Conservation (phyloP, 2,329 filamentous ascomycete genomes). For the Colletotrichum musicola region DNA sequence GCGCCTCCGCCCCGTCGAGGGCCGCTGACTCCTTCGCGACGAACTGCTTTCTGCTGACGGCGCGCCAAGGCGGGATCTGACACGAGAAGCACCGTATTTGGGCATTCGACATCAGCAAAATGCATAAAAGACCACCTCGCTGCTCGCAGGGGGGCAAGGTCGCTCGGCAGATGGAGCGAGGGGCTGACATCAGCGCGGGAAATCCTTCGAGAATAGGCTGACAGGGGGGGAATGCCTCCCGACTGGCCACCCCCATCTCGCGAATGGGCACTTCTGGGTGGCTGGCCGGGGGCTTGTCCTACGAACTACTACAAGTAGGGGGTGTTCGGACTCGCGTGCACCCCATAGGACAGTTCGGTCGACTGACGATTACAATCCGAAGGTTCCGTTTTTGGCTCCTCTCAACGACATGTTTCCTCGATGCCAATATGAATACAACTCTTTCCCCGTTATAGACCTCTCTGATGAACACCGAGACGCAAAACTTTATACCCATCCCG, state of each 20-base stretch:
- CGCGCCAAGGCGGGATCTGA: constrained; percentile 12
- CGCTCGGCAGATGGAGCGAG: not conserved
- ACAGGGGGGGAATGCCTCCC: not conserved
- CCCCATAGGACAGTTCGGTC: not conserved
- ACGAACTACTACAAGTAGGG: not conserved
- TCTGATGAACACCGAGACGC: not conserved
- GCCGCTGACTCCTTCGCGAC: not conserved
- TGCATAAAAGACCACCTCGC: not conserved
- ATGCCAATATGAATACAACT: not conserved
- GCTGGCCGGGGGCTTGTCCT: not conserved
- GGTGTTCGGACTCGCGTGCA: not conserved
- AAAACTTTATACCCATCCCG: not conserved
- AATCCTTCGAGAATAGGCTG: not conserved
- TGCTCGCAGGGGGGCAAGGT: not conserved
- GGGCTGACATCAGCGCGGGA: constrained; percentile 12
- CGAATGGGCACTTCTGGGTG: too few relatives aligned
- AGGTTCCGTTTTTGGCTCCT: too few relatives aligned
- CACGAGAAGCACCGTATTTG: not conserved
- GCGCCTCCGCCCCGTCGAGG: not conserved
- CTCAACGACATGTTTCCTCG: too few relatives aligned
- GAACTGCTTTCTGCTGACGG: not conserved
- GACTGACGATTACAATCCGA: too few relatives aligned
- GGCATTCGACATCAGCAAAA: not conserved
- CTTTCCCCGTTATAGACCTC: not conserved
- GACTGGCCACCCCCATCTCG: too few relatives aligned